Evolutionary conservation across 768 basidiomycete genomes (phyloP).

Genomic region (Cystoderma amianthinum): DNA sequence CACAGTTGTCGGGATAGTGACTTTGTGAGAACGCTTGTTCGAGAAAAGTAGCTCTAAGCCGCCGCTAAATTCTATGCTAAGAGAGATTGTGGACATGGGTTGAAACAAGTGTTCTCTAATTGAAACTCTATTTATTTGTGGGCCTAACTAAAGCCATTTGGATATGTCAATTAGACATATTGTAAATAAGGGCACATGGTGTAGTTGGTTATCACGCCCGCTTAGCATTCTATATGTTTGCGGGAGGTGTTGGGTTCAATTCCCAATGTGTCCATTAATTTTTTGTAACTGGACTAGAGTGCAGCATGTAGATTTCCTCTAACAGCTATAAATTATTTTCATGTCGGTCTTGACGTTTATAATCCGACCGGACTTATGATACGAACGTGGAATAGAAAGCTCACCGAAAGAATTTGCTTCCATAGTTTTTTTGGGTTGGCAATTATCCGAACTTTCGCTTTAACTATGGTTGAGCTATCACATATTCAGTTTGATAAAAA

Average conservation of each 20-base stretch:
- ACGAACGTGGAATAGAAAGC: no score
- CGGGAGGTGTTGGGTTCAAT: constrained; percentile 10
- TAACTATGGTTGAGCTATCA: no score
- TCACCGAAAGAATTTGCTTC: no score
- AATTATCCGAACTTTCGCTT: no score
- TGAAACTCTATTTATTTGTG: neutral
- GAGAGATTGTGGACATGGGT: constrained; percentile 16
- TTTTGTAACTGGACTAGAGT: no score
- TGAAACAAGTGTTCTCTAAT: no score
- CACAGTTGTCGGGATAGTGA: constrained; percentile 47
- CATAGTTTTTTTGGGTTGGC: no score
- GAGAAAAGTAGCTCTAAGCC: constrained; percentile 83
- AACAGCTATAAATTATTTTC: no score
- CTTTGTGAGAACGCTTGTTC: constrained; percentile 51
- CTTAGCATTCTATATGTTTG: constrained; percentile 6
- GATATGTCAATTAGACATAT: neutral
- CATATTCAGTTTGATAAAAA: no score
- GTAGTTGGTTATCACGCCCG: constrained; percentile 10
- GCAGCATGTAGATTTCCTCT: no score
- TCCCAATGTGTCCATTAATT: constrained; percentile 7
- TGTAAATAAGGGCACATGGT: constrained; percentile 6
- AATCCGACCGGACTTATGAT: no score
- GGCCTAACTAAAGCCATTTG: neutral
- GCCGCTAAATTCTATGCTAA: constrained; percentile 77
- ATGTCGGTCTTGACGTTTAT: neutral